Evolutionary conservation across 805 yeast genomes (phyloP).

Genomic region (Saturnispora besseyi): DNA sequence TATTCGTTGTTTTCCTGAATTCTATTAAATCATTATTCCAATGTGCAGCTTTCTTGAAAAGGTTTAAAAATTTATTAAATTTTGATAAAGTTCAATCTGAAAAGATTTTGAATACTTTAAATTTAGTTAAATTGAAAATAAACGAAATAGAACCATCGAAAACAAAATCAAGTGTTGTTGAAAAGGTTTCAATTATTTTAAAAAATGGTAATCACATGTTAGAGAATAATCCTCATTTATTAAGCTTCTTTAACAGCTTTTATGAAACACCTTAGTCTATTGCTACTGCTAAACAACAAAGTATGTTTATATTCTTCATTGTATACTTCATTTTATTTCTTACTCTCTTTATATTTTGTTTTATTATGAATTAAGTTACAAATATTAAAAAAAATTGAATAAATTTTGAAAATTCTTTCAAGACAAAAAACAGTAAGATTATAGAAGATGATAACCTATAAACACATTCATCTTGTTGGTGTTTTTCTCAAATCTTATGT

Average conservation of each 20-base stretch:
- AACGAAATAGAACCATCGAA: constrained; percentile 2
- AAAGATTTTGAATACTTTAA: constrained; percentile 9
- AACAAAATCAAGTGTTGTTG: constrained; percentile 11
- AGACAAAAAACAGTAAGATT: background rate
- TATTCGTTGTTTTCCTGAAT: constrained; percentile 21
- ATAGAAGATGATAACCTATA: constrained; percentile 1
- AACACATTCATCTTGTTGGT: too few species aligned
- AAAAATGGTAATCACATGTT: constrained; percentile 17
- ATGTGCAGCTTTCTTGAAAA: constrained; percentile 17
- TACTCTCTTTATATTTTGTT: background rate
- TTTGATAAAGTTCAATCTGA: constrained; percentile 6
- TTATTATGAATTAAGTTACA: background rate
- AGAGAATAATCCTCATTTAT: constrained; percentile 14
- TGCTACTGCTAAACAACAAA: background rate
- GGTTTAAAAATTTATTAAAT: constrained; percentile 14
- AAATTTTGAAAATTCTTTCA: background rate
- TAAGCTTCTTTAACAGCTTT: constrained; percentile 20
- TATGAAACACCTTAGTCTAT: constrained; percentile 10
- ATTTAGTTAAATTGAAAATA: constrained; percentile 5
- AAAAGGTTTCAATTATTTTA: constrained; percentile 12
- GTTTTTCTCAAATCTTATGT: background rate
- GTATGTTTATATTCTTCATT: background rate
- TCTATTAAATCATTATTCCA: constrained; percentile 23
- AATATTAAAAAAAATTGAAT: background rate
- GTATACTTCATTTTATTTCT: background rate